A percentile compares a stretch with the other conserved stretches of the same genome.
Evolutionary conservation across 495 filamentous ascomycete species (phyloP).

Genomic region (Acidomyces sp.): DNA sequence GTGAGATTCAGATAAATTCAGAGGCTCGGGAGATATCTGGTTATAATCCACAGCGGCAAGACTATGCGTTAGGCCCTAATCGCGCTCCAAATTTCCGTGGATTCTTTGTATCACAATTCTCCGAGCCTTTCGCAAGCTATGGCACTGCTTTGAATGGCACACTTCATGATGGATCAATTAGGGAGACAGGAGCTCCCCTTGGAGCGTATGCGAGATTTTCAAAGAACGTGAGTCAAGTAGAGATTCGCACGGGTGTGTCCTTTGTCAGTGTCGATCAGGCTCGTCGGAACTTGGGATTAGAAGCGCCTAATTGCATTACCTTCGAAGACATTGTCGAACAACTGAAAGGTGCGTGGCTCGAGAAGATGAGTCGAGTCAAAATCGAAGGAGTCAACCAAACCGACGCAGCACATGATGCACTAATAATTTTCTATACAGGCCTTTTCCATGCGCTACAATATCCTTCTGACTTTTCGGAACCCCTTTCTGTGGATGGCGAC

Average conservation of each 20-base stretch:
- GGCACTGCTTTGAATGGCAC: slow-evolving; percentile 8
- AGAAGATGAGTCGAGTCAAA: slow-evolving; percentile 16
- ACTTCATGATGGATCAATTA: not conserved
- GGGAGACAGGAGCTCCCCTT: slow-evolving; percentile 8
- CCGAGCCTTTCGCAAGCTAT: slow-evolving; percentile 11
- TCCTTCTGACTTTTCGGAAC: slow-evolving; percentile 18
- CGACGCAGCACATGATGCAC: slow-evolving; percentile 7
- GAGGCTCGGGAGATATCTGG: slow-evolving; percentile 11
- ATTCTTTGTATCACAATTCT: slow-evolving; percentile 19
- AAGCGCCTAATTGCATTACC: slow-evolving; percentile 6
- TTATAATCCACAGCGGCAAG: slow-evolving; percentile 18
- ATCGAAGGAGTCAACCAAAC: slow-evolving; percentile 17
- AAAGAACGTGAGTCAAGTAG: not conserved
- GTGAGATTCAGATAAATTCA: slow-evolving; percentile 10
- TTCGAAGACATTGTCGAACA: slow-evolving; percentile 12
- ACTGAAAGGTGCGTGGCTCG: slow-evolving; percentile 17
- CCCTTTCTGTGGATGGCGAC: slow-evolving; percentile 2
- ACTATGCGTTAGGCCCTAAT: slow-evolving; percentile 11
- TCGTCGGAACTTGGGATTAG: slow-evolving; percentile 13
- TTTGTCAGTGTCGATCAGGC: slow-evolving; percentile 19
- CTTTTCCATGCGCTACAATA: slow-evolving; percentile 19
- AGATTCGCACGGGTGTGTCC: slow-evolving; percentile 16
- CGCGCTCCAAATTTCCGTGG: slow-evolving; percentile 16
- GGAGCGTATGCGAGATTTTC: slow-evolving; percentile 15
- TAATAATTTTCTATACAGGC: slow-evolving; percentile 18